Conservation (phyloP, 164 flowering plant genomes). For the Nymphaea colorata region DNA sequence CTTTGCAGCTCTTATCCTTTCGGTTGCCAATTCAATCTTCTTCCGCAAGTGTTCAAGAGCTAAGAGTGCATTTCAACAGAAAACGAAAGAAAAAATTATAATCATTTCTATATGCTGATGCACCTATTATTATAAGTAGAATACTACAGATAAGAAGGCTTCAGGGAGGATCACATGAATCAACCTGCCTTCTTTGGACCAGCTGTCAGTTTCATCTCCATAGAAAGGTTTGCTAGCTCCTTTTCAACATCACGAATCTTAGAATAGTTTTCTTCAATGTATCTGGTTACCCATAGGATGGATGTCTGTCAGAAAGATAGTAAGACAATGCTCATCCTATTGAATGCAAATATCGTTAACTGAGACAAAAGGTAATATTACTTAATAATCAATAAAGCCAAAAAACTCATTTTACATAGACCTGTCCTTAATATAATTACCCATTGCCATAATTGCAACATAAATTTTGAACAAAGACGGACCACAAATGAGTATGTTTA, state of each 20-base stretch:
- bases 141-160: neutral
- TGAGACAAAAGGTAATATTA: neutral
- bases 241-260: slow-evolving; percentile 94
- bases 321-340: neutral
- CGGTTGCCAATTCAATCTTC: slow-evolving; percentile 85
- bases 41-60: slow-evolving; percentile 88
- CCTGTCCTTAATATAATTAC: too few relatives aligned
- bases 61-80: slow-evolving; percentile 7
- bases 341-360: neutral
- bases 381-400: neutral
- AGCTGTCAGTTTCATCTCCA: slow-evolving; percentile 95
- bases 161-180: slow-evolving; percentile 3
- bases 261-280: slow-evolving; percentile 87
- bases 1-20: slow-evolving; percentile 68
- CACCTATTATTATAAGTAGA: neutral
- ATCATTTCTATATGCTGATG: neutral
- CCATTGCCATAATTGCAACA: too few relatives aligned
- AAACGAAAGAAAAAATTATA: neutral
- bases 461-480: too few relatives aligned
- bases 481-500: too few relatives aligned
- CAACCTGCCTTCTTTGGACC: slow-evolving; percentile 97
- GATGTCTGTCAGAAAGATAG: neutral
- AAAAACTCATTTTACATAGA: too few relatives aligned
- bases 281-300: slow-evolving; percentile 26
- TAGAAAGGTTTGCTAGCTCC: slow-evolving; percentile 60